phyloP scores from a whole-genome alignment of 2,329 filamentous ascomycete genomes.

The Coniella vitis region DNA sequence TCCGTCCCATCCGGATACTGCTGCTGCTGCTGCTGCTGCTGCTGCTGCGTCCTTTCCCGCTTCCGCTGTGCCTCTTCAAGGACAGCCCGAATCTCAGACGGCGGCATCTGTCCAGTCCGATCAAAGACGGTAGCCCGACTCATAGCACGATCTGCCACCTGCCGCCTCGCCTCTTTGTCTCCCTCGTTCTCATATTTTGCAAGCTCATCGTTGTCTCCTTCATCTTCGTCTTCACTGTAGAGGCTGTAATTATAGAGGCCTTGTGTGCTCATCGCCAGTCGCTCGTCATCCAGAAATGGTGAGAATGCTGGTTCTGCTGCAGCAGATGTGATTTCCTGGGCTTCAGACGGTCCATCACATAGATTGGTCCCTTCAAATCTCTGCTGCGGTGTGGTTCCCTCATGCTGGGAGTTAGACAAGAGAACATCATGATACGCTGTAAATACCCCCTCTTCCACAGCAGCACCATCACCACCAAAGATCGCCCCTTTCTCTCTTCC shows the following conservation, averaged over 20 bases:
- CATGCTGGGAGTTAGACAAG: too few relatives aligned
- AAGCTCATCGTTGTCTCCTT: not conserved
- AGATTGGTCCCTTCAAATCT: too few relatives aligned
- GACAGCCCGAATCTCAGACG: not conserved
- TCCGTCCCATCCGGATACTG: too few relatives aligned
- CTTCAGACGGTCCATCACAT: too few relatives aligned
- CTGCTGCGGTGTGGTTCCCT: too few relatives aligned
- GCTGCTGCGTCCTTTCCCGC: not conserved
- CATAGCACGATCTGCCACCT: slow-evolving; percentile 1
- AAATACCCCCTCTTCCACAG: not conserved
- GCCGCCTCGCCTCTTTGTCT: not conserved
- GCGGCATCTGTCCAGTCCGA: not conserved
- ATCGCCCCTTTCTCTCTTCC: not conserved
- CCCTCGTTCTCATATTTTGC: not conserved
- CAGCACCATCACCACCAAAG: not conserved
- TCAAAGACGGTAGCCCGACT: not conserved
- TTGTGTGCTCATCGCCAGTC: too few relatives aligned
- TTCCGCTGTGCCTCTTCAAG: not conserved
- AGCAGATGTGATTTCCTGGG: too few relatives aligned
- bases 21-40: not conserved
- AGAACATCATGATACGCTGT: not conserved
- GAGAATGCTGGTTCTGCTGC: too few relatives aligned
- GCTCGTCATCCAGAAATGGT: too few relatives aligned
- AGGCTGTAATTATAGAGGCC: too few relatives aligned
- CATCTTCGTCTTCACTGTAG: too few relatives aligned